A percentile compares a stretch with the other conserved stretches of the same genome.
Conservation (phyloP, 495 filamentous ascomycete species). For the Penicillium argentinense region DNA sequence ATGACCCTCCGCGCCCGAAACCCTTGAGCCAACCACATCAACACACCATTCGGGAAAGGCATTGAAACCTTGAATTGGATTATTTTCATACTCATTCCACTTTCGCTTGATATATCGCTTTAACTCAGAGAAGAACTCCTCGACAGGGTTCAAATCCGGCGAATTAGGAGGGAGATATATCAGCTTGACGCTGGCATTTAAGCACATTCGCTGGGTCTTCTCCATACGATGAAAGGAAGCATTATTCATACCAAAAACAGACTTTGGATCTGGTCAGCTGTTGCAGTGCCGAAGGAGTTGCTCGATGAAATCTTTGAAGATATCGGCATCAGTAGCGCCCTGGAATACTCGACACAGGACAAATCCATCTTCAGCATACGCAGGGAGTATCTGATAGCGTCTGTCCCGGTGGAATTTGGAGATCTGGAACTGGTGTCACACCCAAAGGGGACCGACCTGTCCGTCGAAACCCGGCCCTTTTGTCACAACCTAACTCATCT, state of each 20-base stretch:
- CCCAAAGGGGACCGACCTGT: neutral
- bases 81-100: slow-evolving; percentile 6
- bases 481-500: neutral
- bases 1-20: slow-evolving; percentile 9
- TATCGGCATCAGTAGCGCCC: too few relatives aligned
- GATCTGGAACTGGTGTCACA: neutral
- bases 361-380: neutral
- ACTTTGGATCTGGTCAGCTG: neutral
- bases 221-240: neutral
- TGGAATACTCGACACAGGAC: neutral
- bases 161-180: slow-evolving; percentile 11
- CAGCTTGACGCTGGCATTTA: slow-evolving; percentile 5
- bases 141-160: slow-evolving; percentile 9
- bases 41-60: slow-evolving; percentile 7
- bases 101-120: slow-evolving; percentile 13
- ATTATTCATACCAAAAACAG: neutral
- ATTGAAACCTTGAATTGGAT: slow-evolving; percentile 8
- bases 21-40: slow-evolving; percentile 8
- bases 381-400: neutral
- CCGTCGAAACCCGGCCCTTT: neutral
- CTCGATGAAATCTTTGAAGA: neutral
- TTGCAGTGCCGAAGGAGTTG: neutral
- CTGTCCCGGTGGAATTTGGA: slow-evolving; percentile 1
- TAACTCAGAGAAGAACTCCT: slow-evolving; percentile 12
- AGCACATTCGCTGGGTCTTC: too few relatives aligned